A percentile compares a stretch with the other conserved stretches of the same genome.
These are phyloP conservation scores for Penicillium sp. DNA, from an alignment of 2,329 filamentous ascomycete species.

Conservation along the genomic window DNA sequence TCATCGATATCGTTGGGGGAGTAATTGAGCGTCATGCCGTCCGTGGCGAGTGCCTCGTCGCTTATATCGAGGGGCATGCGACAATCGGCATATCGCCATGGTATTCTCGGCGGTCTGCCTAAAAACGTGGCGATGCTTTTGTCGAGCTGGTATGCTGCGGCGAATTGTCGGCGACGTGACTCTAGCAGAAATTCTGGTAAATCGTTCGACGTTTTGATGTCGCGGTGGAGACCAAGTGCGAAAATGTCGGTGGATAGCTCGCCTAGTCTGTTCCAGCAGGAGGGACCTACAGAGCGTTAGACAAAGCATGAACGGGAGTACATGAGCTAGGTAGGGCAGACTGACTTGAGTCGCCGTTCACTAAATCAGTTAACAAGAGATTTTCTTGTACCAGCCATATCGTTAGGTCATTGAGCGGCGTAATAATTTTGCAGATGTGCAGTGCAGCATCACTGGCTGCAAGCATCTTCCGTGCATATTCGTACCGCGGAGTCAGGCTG, in stretches of 20 bases:
- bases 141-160: conserved; percentile 28
- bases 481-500: conserved; percentile 7
- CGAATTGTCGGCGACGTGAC: conserved; percentile 25
- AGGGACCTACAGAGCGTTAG: conserved; percentile 17
- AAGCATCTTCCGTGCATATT: conserved; percentile 28
- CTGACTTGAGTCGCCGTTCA: conserved; percentile 39
- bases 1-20: conserved; percentile 13
- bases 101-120: conserved; percentile 27
- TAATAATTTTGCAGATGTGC: conserved; percentile 38
- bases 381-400: conserved; percentile 35
- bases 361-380: conserved; percentile 34
- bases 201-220: conserved; percentile 13
- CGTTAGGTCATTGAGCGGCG: conserved; percentile 39
- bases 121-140: conserved; percentile 31
- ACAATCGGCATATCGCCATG: conserved; percentile 24
- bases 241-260: conserved; percentile 29
- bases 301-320: background rate
- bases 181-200: conserved; percentile 25
- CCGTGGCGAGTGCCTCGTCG: conserved; percentile 19
- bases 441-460: conserved; percentile 37
- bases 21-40: conserved; percentile 6
- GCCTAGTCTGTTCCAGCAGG: conserved; percentile 27
- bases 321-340: background rate
- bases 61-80: conserved; percentile 25
- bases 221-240: conserved; percentile 27